phyloP scores from a whole-genome alignment of 1,284 basidiomycete species.

The Puccinia polysora region DNA sequence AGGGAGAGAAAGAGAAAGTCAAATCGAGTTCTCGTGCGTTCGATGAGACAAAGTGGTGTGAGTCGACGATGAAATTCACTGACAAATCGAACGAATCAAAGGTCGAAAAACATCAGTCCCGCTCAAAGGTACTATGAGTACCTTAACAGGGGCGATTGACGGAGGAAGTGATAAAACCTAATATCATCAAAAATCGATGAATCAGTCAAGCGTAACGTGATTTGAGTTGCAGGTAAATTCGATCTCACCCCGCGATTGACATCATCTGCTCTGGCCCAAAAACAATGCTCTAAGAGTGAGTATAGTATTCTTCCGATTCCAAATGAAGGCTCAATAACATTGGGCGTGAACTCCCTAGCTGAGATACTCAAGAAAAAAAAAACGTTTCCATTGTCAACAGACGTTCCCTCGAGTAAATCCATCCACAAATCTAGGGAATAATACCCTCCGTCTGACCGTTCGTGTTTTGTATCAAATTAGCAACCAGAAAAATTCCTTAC shows the following conservation, averaged over 20 bases:
- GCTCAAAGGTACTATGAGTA: slow-evolving; percentile 91
- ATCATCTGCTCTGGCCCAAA: slow-evolving; percentile 90
- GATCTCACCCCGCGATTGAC: slow-evolving; percentile 68
- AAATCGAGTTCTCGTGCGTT: no score
- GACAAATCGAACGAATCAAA: slow-evolving; percentile 81
- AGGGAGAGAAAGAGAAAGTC: no score
- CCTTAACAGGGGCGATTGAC: slow-evolving; percentile 90
- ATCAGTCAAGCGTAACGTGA: slow-evolving; percentile 10
- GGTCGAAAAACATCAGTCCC: slow-evolving; percentile 78
- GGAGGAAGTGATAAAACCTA: slow-evolving; percentile 85
- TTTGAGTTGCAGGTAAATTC: slow-evolving; percentile 49
- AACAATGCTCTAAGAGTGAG: slow-evolving; percentile 87
- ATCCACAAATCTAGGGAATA: no score
- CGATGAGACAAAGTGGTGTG: slow-evolving; percentile 39
- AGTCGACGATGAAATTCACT: slow-evolving; percentile 52
- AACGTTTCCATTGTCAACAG: no score
- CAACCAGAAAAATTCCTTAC: slow-evolving; percentile 58
- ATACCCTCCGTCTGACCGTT: no score
- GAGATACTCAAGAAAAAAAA: slow-evolving; percentile 24
- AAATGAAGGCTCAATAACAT: slow-evolving; percentile 98
- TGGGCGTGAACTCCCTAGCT: slow-evolving; percentile 93
- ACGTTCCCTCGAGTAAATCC: no score
- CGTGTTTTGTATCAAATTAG: not conserved
- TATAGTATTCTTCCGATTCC: slow-evolving; percentile 96
- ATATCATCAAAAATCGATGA: slow-evolving; percentile 42